A percentile compares a stretch with the other conserved stretches of the same genome.
These are phyloP conservation scores for Zelopaecilomyces penicillatus DNA, from an alignment of 2,329 filamentous ascomycete genomes.

Conservation along the genomic window DNA sequence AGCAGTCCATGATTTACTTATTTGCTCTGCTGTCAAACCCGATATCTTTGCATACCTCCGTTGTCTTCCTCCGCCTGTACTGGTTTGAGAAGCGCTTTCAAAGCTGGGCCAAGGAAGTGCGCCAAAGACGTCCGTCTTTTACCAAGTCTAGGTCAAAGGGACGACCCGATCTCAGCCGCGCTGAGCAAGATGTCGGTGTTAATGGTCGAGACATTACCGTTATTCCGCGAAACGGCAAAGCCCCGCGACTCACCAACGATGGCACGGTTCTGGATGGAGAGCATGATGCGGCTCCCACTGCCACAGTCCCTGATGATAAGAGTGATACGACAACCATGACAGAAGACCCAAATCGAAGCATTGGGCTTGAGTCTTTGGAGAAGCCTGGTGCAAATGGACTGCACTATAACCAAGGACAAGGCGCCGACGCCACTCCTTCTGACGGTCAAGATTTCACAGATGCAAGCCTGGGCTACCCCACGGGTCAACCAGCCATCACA, in stretches of 20 bases:
- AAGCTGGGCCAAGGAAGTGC: constrained; percentile 67
- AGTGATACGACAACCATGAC: constrained; percentile 27
- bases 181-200: constrained; percentile 60
- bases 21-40: constrained; percentile 69
- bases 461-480: background rate
- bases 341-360: constrained; percentile 17
- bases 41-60: constrained; percentile 73
- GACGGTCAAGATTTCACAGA: background rate
- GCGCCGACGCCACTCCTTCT: background rate
- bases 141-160: constrained; percentile 50
- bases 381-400: constrained; percentile 1
- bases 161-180: constrained; percentile 33
- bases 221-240: constrained; percentile 47
- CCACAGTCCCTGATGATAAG: constrained; percentile 24
- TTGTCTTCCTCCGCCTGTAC: constrained; percentile 88
- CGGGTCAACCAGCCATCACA: constrained; percentile 40
- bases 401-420: background rate
- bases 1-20: constrained; percentile 65
- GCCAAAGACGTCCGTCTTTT: constrained; percentile 55
- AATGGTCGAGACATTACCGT: constrained; percentile 58
- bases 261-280: constrained; percentile 42
- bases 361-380: constrained; percentile 3
- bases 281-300: constrained; percentile 21
- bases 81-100: constrained; percentile 98
- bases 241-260: constrained; percentile 53